Conservation (phyloP, 805 yeast species). For the Monosporozyma servazzii region DNA sequence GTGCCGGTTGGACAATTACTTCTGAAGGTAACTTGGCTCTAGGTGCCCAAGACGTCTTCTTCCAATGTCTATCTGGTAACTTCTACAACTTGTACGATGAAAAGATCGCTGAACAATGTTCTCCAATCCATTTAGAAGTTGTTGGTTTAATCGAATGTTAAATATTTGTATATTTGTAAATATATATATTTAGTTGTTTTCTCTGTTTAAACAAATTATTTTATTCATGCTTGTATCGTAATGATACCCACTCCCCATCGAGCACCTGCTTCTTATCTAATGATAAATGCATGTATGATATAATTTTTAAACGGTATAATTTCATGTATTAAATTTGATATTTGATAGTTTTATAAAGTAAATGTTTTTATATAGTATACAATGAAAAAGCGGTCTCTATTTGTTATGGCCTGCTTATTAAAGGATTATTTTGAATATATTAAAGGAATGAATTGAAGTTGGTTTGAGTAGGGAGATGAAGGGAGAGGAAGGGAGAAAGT, state of each 20-base stretch:
- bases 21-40: constrained; percentile 47
- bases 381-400: too few species aligned
- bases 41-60: constrained; percentile 47
- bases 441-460: not conserved
- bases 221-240: not conserved
- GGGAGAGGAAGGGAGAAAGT: not conserved
- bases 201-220: not conserved
- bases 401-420: too few species aligned
- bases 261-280: too few species aligned
- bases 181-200: not conserved
- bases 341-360: not conserved
- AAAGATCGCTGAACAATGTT: constrained; percentile 45
- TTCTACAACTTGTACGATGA: constrained; percentile 62
- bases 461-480: not conserved
- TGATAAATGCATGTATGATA: too few species aligned
- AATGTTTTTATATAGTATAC: not conserved
- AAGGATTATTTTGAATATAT: not conserved
- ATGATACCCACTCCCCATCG: too few species aligned
- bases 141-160: constrained; percentile 38
- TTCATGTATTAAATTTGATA: not conserved
- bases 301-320: too few species aligned
- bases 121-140: constrained; percentile 42
- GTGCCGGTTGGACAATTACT: constrained; percentile 50
- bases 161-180: not conserved
- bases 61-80: constrained; percentile 57